Base-by-base conservation (phyloP, 148 eudicot species). In the Heliosperma pusillum region DNA sequence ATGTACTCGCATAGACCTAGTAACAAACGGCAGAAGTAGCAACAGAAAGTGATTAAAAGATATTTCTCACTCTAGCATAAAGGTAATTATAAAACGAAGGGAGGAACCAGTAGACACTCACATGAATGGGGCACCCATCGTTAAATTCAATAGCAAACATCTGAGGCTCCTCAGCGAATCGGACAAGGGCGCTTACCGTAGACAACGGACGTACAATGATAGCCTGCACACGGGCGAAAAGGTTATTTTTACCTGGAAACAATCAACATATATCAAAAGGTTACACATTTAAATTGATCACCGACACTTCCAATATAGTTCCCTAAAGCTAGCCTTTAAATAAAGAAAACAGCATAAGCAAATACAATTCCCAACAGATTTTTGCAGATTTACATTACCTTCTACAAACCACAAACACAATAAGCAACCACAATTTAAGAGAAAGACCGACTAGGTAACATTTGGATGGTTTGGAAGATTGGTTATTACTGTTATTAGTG, bases 91-190 rank as follows among this genome's bases (percentile, higher is more conserved):
- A 74, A 22, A 65, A 30, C 16, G 4, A 69, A 75, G 42, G 17
- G 73, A 75, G 42, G 17, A 66, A 76, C 22, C 20, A 75, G 11
- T 66, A 56, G 70, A 20, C 17, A 67, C 90, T 86, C 74, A 94
- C 98, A 79, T 91, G 98, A 80, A 92, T 85, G 13, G 96, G 98
- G 73, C 97, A 91, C 72, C 98, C 98, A 81, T 94, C 98, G 80
- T 84, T 94, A 74, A 88, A 94, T 83, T 94, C 98, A 81, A 92
- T 80, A 53, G 97, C 98, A 85, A 94, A 94, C 96, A 94, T 92
- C 79, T 94, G 98, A 44, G 98, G 98, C 87, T 94, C 98, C 86
- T 94, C 98, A 25, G 93, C 93, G 82, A 89, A 94, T 67, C 98
- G 93, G 79, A 94, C 97, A 80, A 94, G 97, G 69, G 91, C 81